Evolutionary conservation across 75 land plant genomes (phyloP).

Genomic region (Pseudotsuga menziesii): DNA sequence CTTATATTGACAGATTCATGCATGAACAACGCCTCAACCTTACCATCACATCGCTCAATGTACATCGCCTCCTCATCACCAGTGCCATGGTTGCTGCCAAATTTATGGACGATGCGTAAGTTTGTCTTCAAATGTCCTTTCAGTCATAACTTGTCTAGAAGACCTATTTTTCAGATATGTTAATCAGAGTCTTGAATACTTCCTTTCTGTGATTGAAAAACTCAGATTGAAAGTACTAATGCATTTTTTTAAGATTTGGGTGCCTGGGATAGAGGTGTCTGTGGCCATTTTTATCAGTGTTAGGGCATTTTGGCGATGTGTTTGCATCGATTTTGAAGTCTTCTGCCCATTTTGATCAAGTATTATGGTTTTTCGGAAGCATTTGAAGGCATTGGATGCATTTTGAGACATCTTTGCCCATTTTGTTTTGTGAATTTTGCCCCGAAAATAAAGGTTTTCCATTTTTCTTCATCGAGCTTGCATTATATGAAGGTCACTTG

Average conservation of each 20-base stretch:
- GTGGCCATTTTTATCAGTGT: background rate
- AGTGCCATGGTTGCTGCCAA: constrained; percentile 42
- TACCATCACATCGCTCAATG: constrained; percentile 29
- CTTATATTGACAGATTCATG: constrained; percentile 26
- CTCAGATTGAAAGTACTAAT: background rate
- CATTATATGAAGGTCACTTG: background rate
- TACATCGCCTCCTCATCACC: constrained; percentile 40
- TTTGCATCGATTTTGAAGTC: too few relatives aligned
- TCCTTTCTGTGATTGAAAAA: too few relatives aligned
- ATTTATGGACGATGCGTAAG: constrained; percentile 34
- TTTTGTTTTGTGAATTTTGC: background rate
- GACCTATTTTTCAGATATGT: too few relatives aligned
- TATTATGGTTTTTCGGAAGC: background rate
- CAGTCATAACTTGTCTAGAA: too few relatives aligned
- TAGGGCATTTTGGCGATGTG: background rate
- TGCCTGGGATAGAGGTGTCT: too few relatives aligned
- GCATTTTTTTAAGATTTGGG: background rate
- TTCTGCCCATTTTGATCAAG: background rate
- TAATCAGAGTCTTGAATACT: too few relatives aligned
- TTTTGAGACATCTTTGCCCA: background rate
- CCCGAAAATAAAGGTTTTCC: background rate
- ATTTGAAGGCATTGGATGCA: background rate
- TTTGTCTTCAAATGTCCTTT: too few relatives aligned
- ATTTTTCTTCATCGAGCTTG: background rate
- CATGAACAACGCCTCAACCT: constrained; percentile 20